Evolutionary conservation across 2,329 filamentous ascomycete species (phyloP), one percentile per base, ranked within the genome.

Genomic region (Penicillium sp.): DNA sequence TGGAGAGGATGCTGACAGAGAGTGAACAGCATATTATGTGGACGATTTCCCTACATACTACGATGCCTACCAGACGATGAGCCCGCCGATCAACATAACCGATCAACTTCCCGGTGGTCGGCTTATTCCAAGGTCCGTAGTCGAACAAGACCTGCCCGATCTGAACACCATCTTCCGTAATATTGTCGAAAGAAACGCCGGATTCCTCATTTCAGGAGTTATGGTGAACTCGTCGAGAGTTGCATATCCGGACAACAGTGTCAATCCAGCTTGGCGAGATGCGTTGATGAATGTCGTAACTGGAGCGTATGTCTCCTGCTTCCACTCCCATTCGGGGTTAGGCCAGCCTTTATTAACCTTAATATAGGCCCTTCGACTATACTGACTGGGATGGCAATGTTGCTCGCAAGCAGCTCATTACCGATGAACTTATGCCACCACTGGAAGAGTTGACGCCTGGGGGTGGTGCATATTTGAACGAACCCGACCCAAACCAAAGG

Each of bases 1-100:
- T 29, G 5, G 15, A 21, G 1, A 2, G 15, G 38, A 12, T 9
- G 10, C 12, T 42, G 31, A 41, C 44, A 18, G 16, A 4, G 13
- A 1, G 8, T 21, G 23, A 27, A 21, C 31, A 63, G 59, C 40
- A 10, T 58, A 57, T 29, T 35, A 50, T 18, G 54, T 59, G n/a
- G 13, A 58, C 4, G 46, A 54, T 2, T 61, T 61, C 35, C 44
- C 59, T 8, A 58, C 60, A 9, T 63, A 54, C 27, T 96, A 96
- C 71, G 94, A 94, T 77, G 85, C 80, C 32, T 82, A 90, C 65
- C 89, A 95, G 63, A 84, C 83, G 64, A 80, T 96, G 63, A 88
- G 90, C 69, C 51, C 50, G 8, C 37, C 40, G 7, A 27, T 47
- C 9, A 61, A 61, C 10, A 56, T 63, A 27, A 61, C 55, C 0